Evolutionary conservation across 2,329 filamentous ascomycete genomes (phyloP), one percentile per base, ranked within the genome.

Genomic region (Escovopsis sp.): DNA sequence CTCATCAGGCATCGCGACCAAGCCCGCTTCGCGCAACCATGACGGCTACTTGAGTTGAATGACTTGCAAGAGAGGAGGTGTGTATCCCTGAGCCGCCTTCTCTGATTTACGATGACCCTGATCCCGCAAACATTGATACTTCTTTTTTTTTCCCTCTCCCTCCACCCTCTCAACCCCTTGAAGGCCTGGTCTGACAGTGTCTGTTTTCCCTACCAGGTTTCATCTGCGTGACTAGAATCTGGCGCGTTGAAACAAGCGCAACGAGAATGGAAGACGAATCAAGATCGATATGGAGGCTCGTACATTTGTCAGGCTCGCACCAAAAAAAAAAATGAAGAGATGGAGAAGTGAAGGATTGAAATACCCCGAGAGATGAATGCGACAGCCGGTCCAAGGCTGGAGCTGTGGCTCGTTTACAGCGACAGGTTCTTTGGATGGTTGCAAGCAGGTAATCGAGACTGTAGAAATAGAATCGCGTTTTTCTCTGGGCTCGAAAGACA

Each of bases 21-120:
- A 80, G 77, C 67, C 77, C 77, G 66, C 75, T 81, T 68, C 77
- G 75, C 66, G 73, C 72, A 66, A 70, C 77, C 65, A 78, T 73
- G 75, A 77, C 68, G 70, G 68, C 69, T 62, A 66, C 66, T 72
- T 76, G 67, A 73, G 68, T 59, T 59, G 52, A 47, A 56, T 50
- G 50, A 60, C 51, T 46, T 50, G 48, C 45, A 51, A 48, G 52
- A 53, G 50, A 50, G 49, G 48, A 57, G 55, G 58, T 60, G 57
- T 37, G 45, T 43, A 37, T 33, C 28, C 41, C 32, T 34, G 15
- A 15, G 15, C 15, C 15, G 15, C 15, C 15, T 15, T 15, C 15
- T 15, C 15, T 15, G 15, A 15, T 15, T 15, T 15, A 15, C 15
- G 15, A 15, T 15, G 15, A 15, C 12, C 28, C 3, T 18, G 36